phyloP scores from a whole-genome alignment of 108 stramenopile genomes.

The Chaetoceros tenuissimus region DNA sequence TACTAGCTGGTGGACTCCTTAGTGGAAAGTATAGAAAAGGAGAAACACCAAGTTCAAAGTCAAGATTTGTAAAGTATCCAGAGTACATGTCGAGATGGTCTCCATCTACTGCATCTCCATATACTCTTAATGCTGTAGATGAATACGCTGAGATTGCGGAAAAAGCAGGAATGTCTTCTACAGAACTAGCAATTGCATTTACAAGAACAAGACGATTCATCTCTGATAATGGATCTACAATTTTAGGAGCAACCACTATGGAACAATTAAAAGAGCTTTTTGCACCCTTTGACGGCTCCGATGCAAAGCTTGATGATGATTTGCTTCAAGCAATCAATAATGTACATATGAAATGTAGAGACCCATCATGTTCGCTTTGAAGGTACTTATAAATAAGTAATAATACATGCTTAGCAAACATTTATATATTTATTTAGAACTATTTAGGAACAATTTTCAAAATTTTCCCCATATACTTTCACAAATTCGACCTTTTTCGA shows the following conservation, averaged over 20 bases:
- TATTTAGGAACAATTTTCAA: too few species aligned
- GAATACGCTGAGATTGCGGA: slow-evolving; percentile 75
- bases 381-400: too few species aligned
- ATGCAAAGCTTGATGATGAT: too few species aligned
- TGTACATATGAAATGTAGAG: too few species aligned
- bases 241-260: slow-evolving; percentile 78
- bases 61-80: slow-evolving; percentile 43
- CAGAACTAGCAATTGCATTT: slow-evolving; percentile 73
- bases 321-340: too few species aligned
- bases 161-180: slow-evolving; percentile 54
- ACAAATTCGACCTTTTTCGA: too few species aligned
- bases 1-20: slow-evolving; percentile 83
- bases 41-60: slow-evolving; percentile 36
- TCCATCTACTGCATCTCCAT: slow-evolving; percentile 75
- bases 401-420: too few species aligned
- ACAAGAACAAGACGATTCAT: slow-evolving; percentile 66
- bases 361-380: too few species aligned
- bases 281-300: slow-evolving; percentile 53
- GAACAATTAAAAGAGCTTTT: slow-evolving; percentile 68
- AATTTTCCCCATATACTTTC: too few species aligned
- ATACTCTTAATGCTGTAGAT: slow-evolving; percentile 64
- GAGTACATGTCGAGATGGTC: slow-evolving; percentile 27
- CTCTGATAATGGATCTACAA: slow-evolving; percentile 70
- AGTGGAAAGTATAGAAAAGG: slow-evolving; percentile 79
- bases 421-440: too few species aligned